These are phyloP conservation scores for Carpinus viminea DNA, from an alignment of 306 rosid genomes.

Conservation along the genomic window DNA sequence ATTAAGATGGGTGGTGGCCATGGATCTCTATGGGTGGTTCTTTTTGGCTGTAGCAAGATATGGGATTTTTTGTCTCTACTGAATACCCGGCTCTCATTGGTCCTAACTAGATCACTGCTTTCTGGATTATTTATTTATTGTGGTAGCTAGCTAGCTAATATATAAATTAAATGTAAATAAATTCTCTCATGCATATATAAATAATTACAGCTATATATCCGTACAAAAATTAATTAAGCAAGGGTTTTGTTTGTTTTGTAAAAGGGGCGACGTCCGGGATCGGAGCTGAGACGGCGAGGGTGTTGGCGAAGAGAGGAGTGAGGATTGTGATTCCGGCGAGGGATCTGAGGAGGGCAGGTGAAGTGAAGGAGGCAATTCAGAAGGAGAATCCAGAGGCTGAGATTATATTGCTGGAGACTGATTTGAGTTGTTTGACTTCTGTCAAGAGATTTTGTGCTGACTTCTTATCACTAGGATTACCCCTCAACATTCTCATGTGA, in stretches of 20 bases:
- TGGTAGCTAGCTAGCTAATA: no score
- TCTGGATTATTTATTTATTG: neutral
- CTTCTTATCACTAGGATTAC: slow-evolving; percentile 66
- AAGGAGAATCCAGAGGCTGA: slow-evolving; percentile 75
- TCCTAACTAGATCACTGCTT: slow-evolving; percentile 29
- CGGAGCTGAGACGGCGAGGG: slow-evolving; percentile 96
- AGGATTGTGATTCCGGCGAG: slow-evolving; percentile 86
- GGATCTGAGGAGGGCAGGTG: slow-evolving; percentile 61
- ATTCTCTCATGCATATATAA: no score
- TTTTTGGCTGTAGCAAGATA: slow-evolving; percentile 46
- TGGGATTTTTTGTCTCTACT: slow-evolving; percentile 41
- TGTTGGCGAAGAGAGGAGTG: slow-evolving; percentile 88
- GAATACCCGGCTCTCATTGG: slow-evolving; percentile 28
- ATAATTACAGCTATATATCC: neutral
- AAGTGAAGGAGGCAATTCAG: slow-evolving; percentile 60
- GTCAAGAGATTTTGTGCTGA: slow-evolving; percentile 67
- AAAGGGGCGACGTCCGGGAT: slow-evolving; percentile 87
- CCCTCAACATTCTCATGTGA: slow-evolving; percentile 86
- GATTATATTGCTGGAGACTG: slow-evolving; percentile 71
- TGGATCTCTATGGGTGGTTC: slow-evolving; percentile 23
- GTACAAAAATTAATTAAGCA: neutral
- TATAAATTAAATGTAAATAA: no score
- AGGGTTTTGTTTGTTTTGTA: slow-evolving; percentile 13
- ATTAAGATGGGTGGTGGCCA: no score
- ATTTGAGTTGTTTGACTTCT: slow-evolving; percentile 86